These are phyloP conservation scores for Saccharum officinarum DNA, from an alignment of 176 grass and related monocot species.

Conservation along the genomic window DNA sequence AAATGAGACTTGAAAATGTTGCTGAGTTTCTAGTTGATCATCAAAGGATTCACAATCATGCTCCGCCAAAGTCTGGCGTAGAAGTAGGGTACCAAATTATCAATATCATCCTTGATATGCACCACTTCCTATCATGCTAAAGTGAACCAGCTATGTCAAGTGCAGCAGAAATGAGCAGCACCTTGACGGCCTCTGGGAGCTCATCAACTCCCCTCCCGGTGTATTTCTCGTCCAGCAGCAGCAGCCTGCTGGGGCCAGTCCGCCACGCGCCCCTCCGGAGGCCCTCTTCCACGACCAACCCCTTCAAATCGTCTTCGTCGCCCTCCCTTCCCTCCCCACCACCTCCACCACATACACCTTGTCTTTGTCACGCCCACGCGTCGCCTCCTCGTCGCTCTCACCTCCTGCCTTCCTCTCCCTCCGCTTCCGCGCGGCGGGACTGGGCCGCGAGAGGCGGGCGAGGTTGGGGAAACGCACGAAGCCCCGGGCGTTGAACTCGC, in stretches of 20 bases:
- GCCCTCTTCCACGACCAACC: conserved; percentile 60
- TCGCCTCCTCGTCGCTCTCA: conserved; percentile 14
- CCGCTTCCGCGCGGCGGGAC: conserved; percentile 43
- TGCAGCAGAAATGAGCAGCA: conserved; percentile 23
- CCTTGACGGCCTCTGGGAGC: conserved; percentile 80
- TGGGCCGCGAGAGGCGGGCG: conserved; percentile 70
- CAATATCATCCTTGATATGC: too few relatives aligned
- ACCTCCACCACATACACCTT: conserved; percentile 53
- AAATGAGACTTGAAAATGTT: too few relatives aligned
- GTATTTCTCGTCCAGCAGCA: conserved; percentile 78
- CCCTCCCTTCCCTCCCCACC: conserved; percentile 35
- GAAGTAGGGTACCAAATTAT: too few relatives aligned
- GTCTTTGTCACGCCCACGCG: conserved; percentile 16
- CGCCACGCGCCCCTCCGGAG: conserved; percentile 50
- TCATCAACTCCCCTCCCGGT: conserved; percentile 44
- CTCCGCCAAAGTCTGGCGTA: too few relatives aligned
- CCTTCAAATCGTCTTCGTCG: conserved; percentile 52
- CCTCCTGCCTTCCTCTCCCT: conserved; percentile 31
- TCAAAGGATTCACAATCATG: too few relatives aligned
- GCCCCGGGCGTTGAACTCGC: conserved; percentile 77
- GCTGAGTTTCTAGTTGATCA: too few relatives aligned
- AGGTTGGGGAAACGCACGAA: conserved; percentile 76
- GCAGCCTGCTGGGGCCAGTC: conserved; percentile 59
- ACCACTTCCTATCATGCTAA: too few relatives aligned
- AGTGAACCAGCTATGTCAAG: too few relatives aligned